Base-by-base conservation (phyloP, 495 filamentous ascomycete species). In the Penicillium pulvis region DNA sequence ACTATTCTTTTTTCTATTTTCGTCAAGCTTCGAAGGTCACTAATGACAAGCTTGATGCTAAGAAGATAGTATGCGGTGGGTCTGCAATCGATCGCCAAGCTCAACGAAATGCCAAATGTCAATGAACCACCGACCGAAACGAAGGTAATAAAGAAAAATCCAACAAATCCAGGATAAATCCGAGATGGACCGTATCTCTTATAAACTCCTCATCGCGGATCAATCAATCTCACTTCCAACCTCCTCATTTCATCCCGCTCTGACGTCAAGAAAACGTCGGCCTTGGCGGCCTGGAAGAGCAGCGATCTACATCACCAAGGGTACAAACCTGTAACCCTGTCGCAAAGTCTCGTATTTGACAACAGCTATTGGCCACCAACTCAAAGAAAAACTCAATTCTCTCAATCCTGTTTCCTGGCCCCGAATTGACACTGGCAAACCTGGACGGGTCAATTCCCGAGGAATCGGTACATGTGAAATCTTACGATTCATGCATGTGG, bases 191-290 rank as follows among this genome's bases (percentile, higher is more conserved):
- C 0, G 14, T 14, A 0, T 12, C 8, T 17, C 16, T 49, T 49
- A 49, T 49, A 49, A 14, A 46, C 19, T n/a, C 23, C 16, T 47
- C 11, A 28, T 47, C n/a, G 16, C 6, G 48, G 48, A 52, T 30
- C 10, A 16, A 16, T 8, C 35, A 12, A 3, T 53, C 16, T 19
- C 30, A 9, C 2, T 47, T 54, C 44, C 51, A 49, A 58, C 55
- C 51, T 58, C 52, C 51, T 57, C 35, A 17, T 42, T 53, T 47
- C 19, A 42, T 64, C 63, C 63, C 59, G 56, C 59, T 56, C 59
- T 70, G 67, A 72, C 67, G 67, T 72, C 67, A 72, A 69, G 17
- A 33, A 28, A 59, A 63, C 64, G 67, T 66, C 65, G 55, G 33
- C 28, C 61, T 67, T 56, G 57, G 58, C 61, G 24, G 28, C 51